Base-by-base conservation (phyloP, 495 filamentous ascomycete species). In the Mytilinidion resinicola region DNA sequence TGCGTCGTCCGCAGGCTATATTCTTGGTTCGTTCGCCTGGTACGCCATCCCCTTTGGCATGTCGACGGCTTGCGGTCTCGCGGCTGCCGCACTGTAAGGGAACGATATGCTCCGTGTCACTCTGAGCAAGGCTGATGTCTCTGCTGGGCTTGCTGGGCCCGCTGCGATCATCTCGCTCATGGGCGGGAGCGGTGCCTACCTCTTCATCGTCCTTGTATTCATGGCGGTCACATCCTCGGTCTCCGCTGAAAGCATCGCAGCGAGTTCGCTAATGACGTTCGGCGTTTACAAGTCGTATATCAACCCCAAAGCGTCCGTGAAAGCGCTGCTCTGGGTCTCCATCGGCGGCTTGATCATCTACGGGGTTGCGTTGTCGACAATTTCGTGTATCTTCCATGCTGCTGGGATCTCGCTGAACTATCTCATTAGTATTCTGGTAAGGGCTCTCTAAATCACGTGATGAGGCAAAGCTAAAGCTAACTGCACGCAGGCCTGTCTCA, bases 271-370 rank as follows among this genome's bases (percentile, higher is more conserved):
- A 14, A 61, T 81, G 50, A 80, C 78, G 10, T 83, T 80, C 59
- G 79, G 82, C 59, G 64, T 82, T 55, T 83, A 82, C 69, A 77
- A 78, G 59, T 76, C 73, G 4, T 82, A 82, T 64, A 68, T 77
- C 62, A 77, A 76, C 11, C 78, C 76, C 12, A 55, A 59, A 33
- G 73, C 78, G 11, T 70, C 69, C 4, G 72, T 74, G 7, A 65
- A 67, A 6, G 65, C 73, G 15, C 69, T 84, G 4, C 73, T 82
- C 41, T 65, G 66, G 30, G 69, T 80, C 51, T 76, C 73, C 51
- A 79, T 82, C 63, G 67, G 66, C 51, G 69, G 68, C 33, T 76
- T 84, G 50, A 66, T 72, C 7, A 15, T 76, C 19, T 84, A 77
- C 60, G 76, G 20, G 11, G 15, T 37, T 15, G 51, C 51, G 36